Base-by-base conservation (phyloP, 2,329 filamentous ascomycete genomes). In the Aaosphaeria arxii region DNA sequence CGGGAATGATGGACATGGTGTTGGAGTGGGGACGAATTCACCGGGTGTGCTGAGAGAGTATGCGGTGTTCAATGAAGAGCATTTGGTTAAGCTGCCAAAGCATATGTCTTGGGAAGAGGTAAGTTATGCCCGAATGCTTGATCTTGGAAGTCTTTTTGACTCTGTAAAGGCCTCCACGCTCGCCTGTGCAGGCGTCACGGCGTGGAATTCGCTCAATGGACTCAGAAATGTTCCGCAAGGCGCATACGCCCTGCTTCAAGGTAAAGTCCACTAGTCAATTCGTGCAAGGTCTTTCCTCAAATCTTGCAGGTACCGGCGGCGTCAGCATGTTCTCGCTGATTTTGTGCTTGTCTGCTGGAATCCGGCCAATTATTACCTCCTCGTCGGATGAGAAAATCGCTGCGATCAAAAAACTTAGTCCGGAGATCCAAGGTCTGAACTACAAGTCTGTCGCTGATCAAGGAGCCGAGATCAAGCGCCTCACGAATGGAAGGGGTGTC, bases 301-400 rank as follows among this genome's bases (percentile, higher is more conserved):
- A n/a, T n/a, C 9, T 9, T 40, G 6, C 5, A 61, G 71, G 71
- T n/a, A 73, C 71, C 2, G 70, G 71, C 0, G 76, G 77, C 58
- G 66, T 69, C 47, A 69, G 61, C 29, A 60, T 71, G 48, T 65
- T 66, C 33, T 56, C 66, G 4, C 56, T 66, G 4, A 40, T 58
- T 1, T 24, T 67, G 4, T 61, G 57, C 28, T 30, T 67, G 3
- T 57, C 62, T 1, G 62, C 61, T 0, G 59, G 59, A 4, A 63
- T 66, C 43, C 46, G 30, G 5, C 59, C 85, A 1, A 80, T 86
- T 43, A 77, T 83, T 1, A 86, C 82, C 0, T 84, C 82, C 0
- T 82, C 77, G 0, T 79, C 77, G 0, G 71, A 78, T 6, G 66
- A 70, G 1, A 85, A 85, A 59, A 73, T 75, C 0, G 64, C 74